Evolutionary conservation across 2,329 filamentous ascomycete species (phyloP).

Genomic region (Triangularia verruculosa): DNA sequence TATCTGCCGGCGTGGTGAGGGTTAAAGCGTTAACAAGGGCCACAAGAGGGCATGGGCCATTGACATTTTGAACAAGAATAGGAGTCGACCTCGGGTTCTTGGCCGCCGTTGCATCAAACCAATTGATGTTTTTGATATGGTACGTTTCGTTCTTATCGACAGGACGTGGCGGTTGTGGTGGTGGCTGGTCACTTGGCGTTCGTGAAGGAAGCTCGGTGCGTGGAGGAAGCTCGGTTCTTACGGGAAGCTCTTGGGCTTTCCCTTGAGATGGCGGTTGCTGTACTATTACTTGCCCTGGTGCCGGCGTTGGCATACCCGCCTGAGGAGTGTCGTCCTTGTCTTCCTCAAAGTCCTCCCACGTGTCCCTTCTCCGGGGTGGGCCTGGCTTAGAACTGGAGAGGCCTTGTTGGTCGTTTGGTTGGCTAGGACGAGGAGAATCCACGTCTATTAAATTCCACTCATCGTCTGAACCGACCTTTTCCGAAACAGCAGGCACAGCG

Average conservation of each 20-base stretch:
- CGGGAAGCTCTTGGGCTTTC: conserved; percentile 18
- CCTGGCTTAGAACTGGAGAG: conserved; percentile 12
- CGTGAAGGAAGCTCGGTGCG: conserved; percentile 16
- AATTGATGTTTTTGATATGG: conserved; percentile 86
- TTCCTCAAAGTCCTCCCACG: conserved; percentile 40
- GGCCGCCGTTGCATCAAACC: conserved; percentile 64
- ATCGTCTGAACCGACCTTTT: conserved; percentile 27
- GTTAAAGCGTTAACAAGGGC: conserved; percentile 91
- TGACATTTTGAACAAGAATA: conserved; percentile 87
- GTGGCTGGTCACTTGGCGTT: conserved; percentile 17
- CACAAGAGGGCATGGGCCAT: conserved; percentile 89
- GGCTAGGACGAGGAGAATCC: conserved; percentile 33
- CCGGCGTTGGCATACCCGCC: conserved; percentile 20
- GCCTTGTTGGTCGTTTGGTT: background rate
- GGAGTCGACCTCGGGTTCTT: conserved; percentile 73
- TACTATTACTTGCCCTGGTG: conserved; percentile 2
- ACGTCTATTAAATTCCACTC: conserved; percentile 54
- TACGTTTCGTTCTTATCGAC: conserved; percentile 70
- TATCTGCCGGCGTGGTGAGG: conserved; percentile 69
- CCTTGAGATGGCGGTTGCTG: conserved; percentile 9
- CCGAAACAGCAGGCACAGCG: conserved; percentile 23
- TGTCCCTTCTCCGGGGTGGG: conserved; percentile 36
- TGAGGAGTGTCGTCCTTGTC: conserved; percentile 13
- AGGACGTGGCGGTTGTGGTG: conserved; percentile 39
- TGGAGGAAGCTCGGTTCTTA: conserved; percentile 10